These are phyloP conservation scores for Backusella circina DNA, from an alignment of 192 early-diverging fungal species.

Conservation along the genomic window DNA sequence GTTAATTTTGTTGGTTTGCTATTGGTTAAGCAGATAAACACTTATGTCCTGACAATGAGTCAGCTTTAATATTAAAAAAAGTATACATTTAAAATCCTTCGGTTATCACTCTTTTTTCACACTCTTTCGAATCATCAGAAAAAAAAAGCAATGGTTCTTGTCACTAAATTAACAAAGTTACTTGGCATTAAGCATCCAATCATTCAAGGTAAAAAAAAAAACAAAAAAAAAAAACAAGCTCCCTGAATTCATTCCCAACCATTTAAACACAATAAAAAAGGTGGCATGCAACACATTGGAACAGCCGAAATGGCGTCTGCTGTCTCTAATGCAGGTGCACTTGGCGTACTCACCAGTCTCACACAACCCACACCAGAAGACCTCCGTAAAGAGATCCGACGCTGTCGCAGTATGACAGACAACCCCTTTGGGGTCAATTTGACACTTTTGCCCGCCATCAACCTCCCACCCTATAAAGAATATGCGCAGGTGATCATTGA, in stretches of 20 bases:
- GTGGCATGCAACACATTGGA: conserved; percentile 73
- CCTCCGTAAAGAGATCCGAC: conserved; percentile 63
- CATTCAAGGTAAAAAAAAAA: conserved; percentile 51
- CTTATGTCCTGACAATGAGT: not conserved
- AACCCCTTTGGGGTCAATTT: conserved; percentile 84
- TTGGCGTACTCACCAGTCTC: conserved; percentile 68
- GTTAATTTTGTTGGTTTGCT: not conserved
- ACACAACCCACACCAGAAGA: conserved; percentile 81
- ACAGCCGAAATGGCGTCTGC: conserved; percentile 55
- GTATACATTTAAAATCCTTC: not conserved
- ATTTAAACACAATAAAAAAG: not conserved
- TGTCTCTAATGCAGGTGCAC: conserved; percentile 77
- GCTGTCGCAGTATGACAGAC: conserved; percentile 67
- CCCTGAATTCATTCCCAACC: not conserved
- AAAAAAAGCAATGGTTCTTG: conserved; percentile 47
- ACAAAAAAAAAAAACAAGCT: not conserved
- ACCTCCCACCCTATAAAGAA: conserved; percentile 71
- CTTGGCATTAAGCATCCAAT: conserved; percentile 73
- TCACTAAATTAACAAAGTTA: conserved; percentile 59
- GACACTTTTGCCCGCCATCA: conserved; percentile 75
- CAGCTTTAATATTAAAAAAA: not conserved
- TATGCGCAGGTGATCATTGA: conserved; percentile 73
- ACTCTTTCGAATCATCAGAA: not conserved
- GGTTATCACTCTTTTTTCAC: not conserved
- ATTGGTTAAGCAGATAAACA: not conserved